These are phyloP conservation scores for Globisporangium iwayamae DNA, from an alignment of 352 stramenopile genomes.

Conservation along the genomic window DNA sequence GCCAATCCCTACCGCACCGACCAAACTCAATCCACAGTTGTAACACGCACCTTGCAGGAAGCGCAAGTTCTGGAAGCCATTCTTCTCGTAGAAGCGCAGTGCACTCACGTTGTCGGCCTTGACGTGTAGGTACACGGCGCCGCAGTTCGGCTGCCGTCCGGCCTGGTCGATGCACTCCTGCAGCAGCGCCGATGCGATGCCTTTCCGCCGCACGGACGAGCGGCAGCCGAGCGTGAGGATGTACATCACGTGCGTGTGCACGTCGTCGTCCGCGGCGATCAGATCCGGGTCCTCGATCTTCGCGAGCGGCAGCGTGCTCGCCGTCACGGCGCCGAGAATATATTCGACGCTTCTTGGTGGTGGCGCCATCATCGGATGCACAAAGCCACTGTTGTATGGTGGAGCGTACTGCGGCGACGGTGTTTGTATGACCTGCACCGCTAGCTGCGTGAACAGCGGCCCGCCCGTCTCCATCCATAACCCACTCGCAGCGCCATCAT, in stretches of 20 bases:
- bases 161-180: conserved; percentile 87
- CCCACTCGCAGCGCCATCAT: conserved; percentile 86
- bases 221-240: conserved; percentile 94
- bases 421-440: conserved; percentile 43
- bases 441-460: conserved; percentile 88
- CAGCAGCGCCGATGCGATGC: conserved; percentile 90
- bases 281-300: conserved; percentile 62
- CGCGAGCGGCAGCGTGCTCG: conserved; percentile 79
- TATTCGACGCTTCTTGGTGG: conserved; percentile 15
- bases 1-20: background rate
- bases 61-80: conserved; percentile 92
- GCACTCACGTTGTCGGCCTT: conserved; percentile 94
- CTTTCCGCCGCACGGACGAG: conserved; percentile 77
- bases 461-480: conserved; percentile 87
- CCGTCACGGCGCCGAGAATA: conserved; percentile 90
- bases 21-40: background rate
- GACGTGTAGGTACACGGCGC: conserved; percentile 95
- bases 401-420: conserved; percentile 11
- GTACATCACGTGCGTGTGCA: conserved; percentile 92
- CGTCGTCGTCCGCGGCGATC: conserved; percentile 48
- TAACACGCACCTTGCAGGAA: conserved; percentile 81
- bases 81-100: conserved; percentile 95
- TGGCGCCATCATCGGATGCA: conserved; percentile 3
- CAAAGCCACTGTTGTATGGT: background rate
- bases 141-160: conserved; percentile 66